Conservation (phyloP, 1,284 basidiomycete genomes). For the Rhodotorula sp. region DNA sequence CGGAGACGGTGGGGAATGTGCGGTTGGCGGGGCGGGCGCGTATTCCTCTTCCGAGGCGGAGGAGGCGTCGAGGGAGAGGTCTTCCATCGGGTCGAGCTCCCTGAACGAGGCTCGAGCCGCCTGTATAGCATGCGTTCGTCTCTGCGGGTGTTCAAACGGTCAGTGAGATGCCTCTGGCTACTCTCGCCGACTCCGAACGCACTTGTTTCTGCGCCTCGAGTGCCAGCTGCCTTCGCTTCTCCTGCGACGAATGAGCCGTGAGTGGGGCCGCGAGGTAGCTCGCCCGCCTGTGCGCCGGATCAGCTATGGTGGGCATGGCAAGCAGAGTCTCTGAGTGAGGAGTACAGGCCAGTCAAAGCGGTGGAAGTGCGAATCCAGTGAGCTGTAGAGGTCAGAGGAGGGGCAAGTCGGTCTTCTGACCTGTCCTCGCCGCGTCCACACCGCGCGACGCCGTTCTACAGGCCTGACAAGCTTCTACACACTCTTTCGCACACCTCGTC, state of each 20-base stretch:
- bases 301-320: not conserved
- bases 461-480: not conserved
- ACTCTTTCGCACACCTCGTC: not conserved
- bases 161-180: not conserved
- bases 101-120: slow-evolving; percentile 21
- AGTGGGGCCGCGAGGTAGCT: slow-evolving; percentile 5
- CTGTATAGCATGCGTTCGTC: slow-evolving; percentile 28
- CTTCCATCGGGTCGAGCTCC: slow-evolving; percentile 27
- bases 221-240: not conserved
- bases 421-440: slow-evolving; percentile 5
- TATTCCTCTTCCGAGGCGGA: slow-evolving; percentile 4
- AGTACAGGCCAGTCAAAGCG: not conserved
- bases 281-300: slow-evolving; percentile 2
- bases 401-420: not conserved
- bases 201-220: slow-evolving; percentile 12
- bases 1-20: not conserved
- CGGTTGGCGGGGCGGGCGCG: not conserved
- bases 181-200: not conserved
- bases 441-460: not conserved
- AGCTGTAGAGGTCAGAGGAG: not conserved
- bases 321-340: not conserved
- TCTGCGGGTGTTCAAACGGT: not conserved
- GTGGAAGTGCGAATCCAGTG: too few species aligned
- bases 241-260: not conserved
- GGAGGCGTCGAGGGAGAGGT: slow-evolving; percentile 15